Evolutionary conservation across 1,284 basidiomycete species (phyloP).

Genomic region (Violaceomyces palustris): DNA sequence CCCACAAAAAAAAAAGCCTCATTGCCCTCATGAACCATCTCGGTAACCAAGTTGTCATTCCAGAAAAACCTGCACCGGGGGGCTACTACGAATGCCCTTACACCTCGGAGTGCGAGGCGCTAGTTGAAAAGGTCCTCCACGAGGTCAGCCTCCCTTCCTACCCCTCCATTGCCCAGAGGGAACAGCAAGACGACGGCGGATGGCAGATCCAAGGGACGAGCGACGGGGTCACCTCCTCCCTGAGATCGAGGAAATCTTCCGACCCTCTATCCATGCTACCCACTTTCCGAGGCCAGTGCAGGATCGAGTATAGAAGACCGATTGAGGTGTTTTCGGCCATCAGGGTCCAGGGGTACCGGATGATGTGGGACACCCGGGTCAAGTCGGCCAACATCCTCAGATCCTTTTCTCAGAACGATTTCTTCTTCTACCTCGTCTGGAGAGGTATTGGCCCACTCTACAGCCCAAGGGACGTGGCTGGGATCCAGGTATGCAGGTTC

Average conservation of each 20-base stretch:
- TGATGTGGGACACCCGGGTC: constrained; percentile 39
- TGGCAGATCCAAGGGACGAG: constrained; percentile 7
- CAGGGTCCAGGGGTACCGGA: constrained; percentile 23
- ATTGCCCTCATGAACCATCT: too few species aligned
- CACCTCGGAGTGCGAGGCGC: too few species aligned
- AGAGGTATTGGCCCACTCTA: constrained; percentile 38
- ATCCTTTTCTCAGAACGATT: constrained; percentile 26
- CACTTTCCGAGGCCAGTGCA: constrained; percentile 26
- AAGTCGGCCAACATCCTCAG: constrained; percentile 30
- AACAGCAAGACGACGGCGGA: too few species aligned
- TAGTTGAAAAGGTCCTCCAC: too few species aligned
- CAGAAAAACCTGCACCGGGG: too few species aligned
- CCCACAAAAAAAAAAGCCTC: too few species aligned
- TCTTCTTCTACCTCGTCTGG: constrained; percentile 36
- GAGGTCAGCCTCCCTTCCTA: too few species aligned
- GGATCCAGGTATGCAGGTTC: constrained; percentile 24
- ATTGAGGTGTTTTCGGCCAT: constrained; percentile 35
- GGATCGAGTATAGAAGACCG: constrained; percentile 13
- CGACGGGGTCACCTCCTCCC: constrained; percentile 11
- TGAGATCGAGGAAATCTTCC: constrained; percentile 13
- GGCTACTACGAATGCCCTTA: too few species aligned
- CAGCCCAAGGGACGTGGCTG: constrained; percentile 26
- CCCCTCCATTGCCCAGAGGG: too few species aligned
- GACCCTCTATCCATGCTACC: constrained; percentile 21
- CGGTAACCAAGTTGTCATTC: too few species aligned